Evolutionary conservation across 495 filamentous ascomycete species (phyloP), one percentile per base, ranked within the genome.

Genomic region (Podospora fimiseda): DNA sequence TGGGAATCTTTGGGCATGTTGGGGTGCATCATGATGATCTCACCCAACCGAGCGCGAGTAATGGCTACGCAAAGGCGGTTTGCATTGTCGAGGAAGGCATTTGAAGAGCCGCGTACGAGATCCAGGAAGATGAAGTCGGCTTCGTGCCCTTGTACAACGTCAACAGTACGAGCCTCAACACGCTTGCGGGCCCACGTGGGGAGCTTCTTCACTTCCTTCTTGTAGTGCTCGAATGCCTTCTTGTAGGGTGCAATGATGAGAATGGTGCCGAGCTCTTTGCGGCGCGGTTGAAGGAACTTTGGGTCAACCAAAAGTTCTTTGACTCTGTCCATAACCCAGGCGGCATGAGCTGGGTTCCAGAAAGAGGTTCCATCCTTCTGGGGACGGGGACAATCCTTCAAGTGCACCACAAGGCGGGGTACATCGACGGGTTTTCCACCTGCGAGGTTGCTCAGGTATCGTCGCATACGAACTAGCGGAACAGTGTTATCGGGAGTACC

Each of bases 271-370:
- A 48, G 56, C 37, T 56, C 44, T 9, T 52, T 44, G 11, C 50
- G 47, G 7, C 61, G 48, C 9, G 53, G 39, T 24, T 61, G 53
- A 19, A 19, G 48, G 16, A 66, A 58, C 20, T 60, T 1, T 0
- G 33, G 11, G 27, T 60, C 50, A n/a, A 20, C 30, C 1, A 54
- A 16, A 5, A 57, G 23, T 15, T 51, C 48, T 7, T 50, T 47
- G 6, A 74, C 42, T 9, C 62, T 67, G 15, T 59, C 48, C 23
- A 67, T 64, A 1, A 74, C 63, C 24, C 53, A 64, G 18, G 59
- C 51, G 33, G 62, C 47, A 0, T 65, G 50, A 3, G 16, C 19
- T 50, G 60, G 58, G 63, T 49, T 56, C 42, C 27, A 64, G n/a
- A 23, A 52, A 36, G 42, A 44, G 7, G 36, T 42, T 48, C 49